Base-by-base conservation (phyloP, 805 yeast species). In the Saccharomycopsis amapae region DNA sequence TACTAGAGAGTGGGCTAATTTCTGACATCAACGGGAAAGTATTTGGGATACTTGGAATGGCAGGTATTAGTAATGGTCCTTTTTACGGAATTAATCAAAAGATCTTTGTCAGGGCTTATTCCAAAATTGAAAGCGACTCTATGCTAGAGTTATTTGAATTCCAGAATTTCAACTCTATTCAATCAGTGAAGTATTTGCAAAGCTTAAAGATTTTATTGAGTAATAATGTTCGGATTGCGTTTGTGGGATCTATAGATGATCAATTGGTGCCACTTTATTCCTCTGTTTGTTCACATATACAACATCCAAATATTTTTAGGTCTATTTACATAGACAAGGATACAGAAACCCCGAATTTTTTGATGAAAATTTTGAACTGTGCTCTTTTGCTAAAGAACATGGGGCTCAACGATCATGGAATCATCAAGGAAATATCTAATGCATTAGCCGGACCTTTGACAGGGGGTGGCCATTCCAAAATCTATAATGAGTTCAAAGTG, bases 1-100 rank as follows among this genome's bases (percentile, higher is more conserved):
- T 90, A 35, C 73, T 90, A 10, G 82, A 77, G 52, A 71, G 75
- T 31, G 93, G 75, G 1, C 51, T 69, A 5, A 56, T 70, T 2
- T 63, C 64, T 24, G 57, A 68, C 1, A 42, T 48, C 17, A 62
- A 40, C 30, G 65, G 62, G 43, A 72, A 75, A 50, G 61, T 74
- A 19, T 71, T 89, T 12, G 86, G 93, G 0, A 66, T 90, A 17
- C 64, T 90, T 41, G 90, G 90, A 3, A 90, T 90, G 98, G 97
- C 97, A 0, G 97, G 97, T 1, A 78, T 89, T 20, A 86, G 88
- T 56, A 78, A 86, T 59, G 98, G 98, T 0, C 98, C 98, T 2
- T 85, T 86, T 58, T 86, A 79, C 54, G 97, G 97, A 0, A 76
- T 78, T 55, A 97, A 93, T 59, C 88, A 86, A 60, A 78, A 80